phyloP scores from a whole-genome alignment of 2,329 filamentous ascomycete genomes.

The Ophioceras dolichostomum region DNA sequence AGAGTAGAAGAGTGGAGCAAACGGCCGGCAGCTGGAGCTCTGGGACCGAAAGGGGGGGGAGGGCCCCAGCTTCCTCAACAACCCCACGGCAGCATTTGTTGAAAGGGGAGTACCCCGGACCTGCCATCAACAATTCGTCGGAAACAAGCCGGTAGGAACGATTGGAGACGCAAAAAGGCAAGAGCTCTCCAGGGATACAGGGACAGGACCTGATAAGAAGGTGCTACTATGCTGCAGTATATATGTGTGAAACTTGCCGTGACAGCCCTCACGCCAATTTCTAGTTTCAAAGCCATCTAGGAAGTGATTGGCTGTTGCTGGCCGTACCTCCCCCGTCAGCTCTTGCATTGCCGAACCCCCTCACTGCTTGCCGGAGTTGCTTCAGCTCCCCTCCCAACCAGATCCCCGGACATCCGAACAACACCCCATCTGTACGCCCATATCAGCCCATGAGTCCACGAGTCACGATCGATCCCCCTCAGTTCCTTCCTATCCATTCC shows the following conservation, averaged over 20 bases:
- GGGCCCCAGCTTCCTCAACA: conserved; percentile 14
- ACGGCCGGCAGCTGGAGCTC: background rate
- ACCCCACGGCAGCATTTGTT: conserved; percentile 3
- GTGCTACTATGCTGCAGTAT: too few relatives aligned
- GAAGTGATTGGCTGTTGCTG: too few relatives aligned
- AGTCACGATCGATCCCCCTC: background rate
- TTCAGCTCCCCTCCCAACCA: background rate
- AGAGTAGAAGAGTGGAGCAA: too few relatives aligned
- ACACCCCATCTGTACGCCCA: background rate
- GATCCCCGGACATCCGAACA: conserved; percentile 3
- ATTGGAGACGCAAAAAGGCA: background rate
- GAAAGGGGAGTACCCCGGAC: background rate
- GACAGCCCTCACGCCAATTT: too few relatives aligned
- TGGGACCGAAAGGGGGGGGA: background rate
- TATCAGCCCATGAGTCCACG: background rate
- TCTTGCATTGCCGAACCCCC: too few relatives aligned
- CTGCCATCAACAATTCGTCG: background rate
- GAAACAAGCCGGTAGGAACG: background rate
- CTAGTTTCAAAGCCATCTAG: too few relatives aligned
- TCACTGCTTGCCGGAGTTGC: background rate
- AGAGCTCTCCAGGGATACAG: background rate
- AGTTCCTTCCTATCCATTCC: background rate
- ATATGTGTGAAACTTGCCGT: too few relatives aligned
- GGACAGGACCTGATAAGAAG: too few relatives aligned
- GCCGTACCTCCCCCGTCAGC: background rate